Evolutionary conservation across 352 stramenopile genomes (phyloP).

Genomic region (Albugo candida): DNA sequence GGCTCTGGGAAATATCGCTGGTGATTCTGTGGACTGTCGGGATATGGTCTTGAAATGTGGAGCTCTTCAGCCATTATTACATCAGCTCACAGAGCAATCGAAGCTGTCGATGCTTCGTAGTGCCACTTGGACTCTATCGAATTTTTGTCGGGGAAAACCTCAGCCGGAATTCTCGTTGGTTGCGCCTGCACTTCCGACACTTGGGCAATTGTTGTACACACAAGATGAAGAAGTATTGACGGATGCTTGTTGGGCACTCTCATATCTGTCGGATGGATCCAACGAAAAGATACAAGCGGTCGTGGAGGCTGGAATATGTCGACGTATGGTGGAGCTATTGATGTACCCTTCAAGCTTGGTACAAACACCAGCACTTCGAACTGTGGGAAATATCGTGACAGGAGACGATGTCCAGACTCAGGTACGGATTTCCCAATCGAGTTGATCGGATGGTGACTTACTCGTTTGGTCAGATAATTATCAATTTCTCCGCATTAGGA

Average conservation of each 20-base stretch:
- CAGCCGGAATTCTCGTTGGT: constrained; percentile 72
- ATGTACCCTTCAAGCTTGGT: constrained; percentile 67
- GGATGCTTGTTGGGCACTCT: constrained; percentile 98
- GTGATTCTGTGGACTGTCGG: constrained; percentile 90
- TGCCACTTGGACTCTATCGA: constrained; percentile 97
- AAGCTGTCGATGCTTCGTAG: constrained; percentile 97
- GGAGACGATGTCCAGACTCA: constrained; percentile 98
- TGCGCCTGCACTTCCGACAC: constrained; percentile 82
- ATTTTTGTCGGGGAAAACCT: constrained; percentile 91
- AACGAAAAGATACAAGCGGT: constrained; percentile 99
- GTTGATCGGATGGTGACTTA: not conserved
- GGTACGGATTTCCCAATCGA: constrained; percentile 7
- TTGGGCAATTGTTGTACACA: constrained; percentile 94
- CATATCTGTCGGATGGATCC: constrained; percentile 94
- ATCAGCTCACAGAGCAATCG: constrained; percentile 88
- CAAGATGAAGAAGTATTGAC: constrained; percentile 98
- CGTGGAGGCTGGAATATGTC: constrained; percentile 92
- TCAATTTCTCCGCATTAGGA: constrained; percentile 94
- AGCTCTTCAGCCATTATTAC: constrained; percentile 87
- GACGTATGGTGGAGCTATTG: constrained; percentile 91
- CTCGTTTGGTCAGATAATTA: constrained; percentile 56
- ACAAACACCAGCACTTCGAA: constrained; percentile 65
- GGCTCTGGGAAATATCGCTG: constrained; percentile 99
- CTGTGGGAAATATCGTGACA: constrained; percentile 98
- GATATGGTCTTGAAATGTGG: constrained; percentile 89